Percentiles rank a stretch among this genome's conserved stretches.
Conservation (phyloP, 2,329 filamentous ascomycete species). For the Fusarium agapanthi region DNA sequence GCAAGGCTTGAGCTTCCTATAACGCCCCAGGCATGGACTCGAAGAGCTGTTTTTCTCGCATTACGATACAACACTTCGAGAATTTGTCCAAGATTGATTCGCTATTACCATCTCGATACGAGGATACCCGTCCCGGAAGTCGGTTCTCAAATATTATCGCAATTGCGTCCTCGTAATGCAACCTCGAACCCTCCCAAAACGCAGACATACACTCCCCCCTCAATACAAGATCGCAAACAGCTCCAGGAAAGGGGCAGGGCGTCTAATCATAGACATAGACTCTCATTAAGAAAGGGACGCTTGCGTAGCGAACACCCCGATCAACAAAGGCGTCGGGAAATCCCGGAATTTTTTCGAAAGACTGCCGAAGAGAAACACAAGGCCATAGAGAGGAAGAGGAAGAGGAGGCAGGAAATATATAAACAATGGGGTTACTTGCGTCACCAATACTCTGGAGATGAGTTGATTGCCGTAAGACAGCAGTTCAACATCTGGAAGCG, state of each 20-base stretch:
- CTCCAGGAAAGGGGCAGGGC: background rate
- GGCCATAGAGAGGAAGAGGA: background rate
- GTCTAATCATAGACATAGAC: background rate
- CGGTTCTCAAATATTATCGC: conserved; percentile 26
- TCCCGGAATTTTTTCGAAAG: background rate
- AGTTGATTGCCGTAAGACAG: conserved; percentile 33
- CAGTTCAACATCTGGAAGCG: conserved; percentile 45
- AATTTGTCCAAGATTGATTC: conserved; percentile 6
- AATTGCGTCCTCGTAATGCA: conserved; percentile 21
- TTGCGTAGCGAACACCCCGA: background rate
- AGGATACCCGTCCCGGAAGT: background rate
- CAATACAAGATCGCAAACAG: background rate
- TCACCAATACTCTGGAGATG: conserved; percentile 36
- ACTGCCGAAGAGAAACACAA: background rate
- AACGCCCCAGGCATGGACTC: conserved; percentile 25
- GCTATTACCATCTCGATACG: conserved; percentile 17
- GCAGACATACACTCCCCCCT: background rate
- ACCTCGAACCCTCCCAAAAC: conserved; percentile 2
- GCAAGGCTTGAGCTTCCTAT: conserved; percentile 34
- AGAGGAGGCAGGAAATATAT: conserved; percentile 20
- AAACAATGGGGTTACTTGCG: conserved; percentile 47
- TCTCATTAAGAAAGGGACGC: background rate
- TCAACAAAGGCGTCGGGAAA: background rate
- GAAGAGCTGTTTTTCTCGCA: conserved; percentile 21
- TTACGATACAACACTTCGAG: conserved; percentile 13